Evolutionary conservation across 1,284 basidiomycete genomes (phyloP), one percentile per base, ranked within the genome.

Genomic region (Tilletia walkeri): DNA sequence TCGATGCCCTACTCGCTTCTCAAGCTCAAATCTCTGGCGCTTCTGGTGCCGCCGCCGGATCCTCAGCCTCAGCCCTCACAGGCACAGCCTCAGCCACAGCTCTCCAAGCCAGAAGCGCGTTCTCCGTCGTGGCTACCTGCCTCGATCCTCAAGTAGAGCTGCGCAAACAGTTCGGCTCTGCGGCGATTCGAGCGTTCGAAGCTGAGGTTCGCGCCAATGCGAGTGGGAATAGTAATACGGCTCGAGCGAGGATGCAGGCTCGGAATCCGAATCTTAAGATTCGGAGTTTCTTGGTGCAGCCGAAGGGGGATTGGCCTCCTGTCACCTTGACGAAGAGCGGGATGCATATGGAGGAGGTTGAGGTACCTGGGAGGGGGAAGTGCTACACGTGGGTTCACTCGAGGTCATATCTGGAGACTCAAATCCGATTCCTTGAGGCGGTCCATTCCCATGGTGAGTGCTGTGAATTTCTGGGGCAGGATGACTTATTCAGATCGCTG

Each of bases 171-270:
- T 83, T 83, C 65, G 82, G 82, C 18, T 77, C 80, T 0, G 80
- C 82, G 5, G 82, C 81, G 16, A 80, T 83, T 72, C 81, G 80
- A 68, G 81, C 82, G 2, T 82, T 76, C 56, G 75, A 80, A 59
- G 74, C 72, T 18, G 77, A 80, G 63, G 73, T 72, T 30, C 75
- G 72, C 18, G 65, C 67, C 34, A 56, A 53, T 36, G 71, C 59
- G 45, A 30, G 66, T 66, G 66, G 67, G 6, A 24, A 56, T 47
- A 16, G 41, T 18, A 48, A 24, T 16, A 7, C 68, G 65, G 82
- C 73, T 1, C 50, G 75, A 24, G 80, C 72, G 16, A 70, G 77
- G 36, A 78, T 77, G 4, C 76, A 77, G 47, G 74, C 76, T 10
- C 75, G 72, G 69, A 82, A 82, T 69, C 76, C 80, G 10, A 82